Percentiles rank a stretch among this genome's conserved stretches.
Evolutionary conservation across 2,329 filamentous ascomycete species (phyloP).

Genomic region (Truncatella angustata): DNA sequence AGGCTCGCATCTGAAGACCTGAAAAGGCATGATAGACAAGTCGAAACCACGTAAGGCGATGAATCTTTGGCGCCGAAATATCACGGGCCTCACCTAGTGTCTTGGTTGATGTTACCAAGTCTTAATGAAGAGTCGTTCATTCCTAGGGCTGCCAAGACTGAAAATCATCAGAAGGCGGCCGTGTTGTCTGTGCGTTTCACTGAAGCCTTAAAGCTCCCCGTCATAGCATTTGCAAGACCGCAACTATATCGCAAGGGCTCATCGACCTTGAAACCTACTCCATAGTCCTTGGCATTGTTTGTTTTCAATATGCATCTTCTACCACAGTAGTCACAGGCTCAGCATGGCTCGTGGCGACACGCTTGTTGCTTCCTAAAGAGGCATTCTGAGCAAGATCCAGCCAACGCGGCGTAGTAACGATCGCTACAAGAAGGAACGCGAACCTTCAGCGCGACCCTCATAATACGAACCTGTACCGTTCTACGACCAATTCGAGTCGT

Average conservation of each 20-base stretch:
- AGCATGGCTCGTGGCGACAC: background rate
- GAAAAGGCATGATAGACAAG: background rate
- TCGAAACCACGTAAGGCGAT: background rate
- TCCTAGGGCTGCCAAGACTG: background rate
- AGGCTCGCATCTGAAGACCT: background rate
- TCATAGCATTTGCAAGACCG: background rate
- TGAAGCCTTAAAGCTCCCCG: background rate
- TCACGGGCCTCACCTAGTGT: background rate
- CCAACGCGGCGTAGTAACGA: background rate
- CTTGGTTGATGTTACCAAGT: background rate
- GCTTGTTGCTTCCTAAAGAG: constrained; percentile 3
- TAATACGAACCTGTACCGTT: constrained; percentile 1
- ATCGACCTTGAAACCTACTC: too few relatives aligned
- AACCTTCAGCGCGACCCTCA: background rate
- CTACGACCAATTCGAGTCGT: background rate
- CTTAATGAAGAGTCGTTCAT: background rate
- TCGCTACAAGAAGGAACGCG: background rate
- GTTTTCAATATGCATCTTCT: too few relatives aligned
- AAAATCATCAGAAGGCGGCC: background rate
- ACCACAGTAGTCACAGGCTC: background rate
- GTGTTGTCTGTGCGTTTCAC: background rate
- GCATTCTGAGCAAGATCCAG: background rate
- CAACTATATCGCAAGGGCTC: too few relatives aligned
- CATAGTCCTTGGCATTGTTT: background rate
- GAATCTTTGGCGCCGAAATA: background rate